Base-by-base conservation (phyloP, 2,329 filamentous ascomycete genomes). In the Herpotrichia juniperi region DNA sequence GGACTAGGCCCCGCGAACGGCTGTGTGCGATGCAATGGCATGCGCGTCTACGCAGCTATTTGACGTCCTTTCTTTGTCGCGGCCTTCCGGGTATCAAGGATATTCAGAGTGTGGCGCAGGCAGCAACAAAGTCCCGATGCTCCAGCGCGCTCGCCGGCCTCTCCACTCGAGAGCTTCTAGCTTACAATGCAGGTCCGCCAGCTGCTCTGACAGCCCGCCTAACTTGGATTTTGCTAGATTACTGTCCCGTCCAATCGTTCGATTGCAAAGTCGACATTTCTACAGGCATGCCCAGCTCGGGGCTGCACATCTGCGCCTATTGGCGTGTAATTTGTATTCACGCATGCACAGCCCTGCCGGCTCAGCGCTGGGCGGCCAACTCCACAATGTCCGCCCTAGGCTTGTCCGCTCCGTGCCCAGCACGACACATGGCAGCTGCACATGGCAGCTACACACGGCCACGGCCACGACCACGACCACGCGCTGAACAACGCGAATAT, bases 241-340 rank as follows among this genome's bases (percentile, higher is more conserved):
- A 58, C 55, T 45, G 39, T 50, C 9, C 11, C 12, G 19, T 31
- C 58, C 58, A 60, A 57, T 60, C n/a, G 44, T 45, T n/a, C n/a
- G n/a, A n/a, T n/a, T n/a, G n/a, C n/a, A n/a, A n/a, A n/a, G 6
- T 12, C 45, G 3, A 21, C n/a, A n/a, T n/a, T n/a, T n/a, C n/a
- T n/a, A n/a, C n/a, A 7, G 26, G 26, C 26, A 30, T 30, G 7
- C 26, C 26, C 26, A 30, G 26, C 14, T 26, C 17, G 28, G 9
- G 21, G 46, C 19, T 40, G 22, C 24, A 34, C 42, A 14, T 21
- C 28, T 31, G 48, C 48, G 42, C 42, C 42, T 46, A 40, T 42
- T 32, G 34, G 49, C 28, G 49, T 51, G 49, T 51, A 47, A 39
- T 32, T 51, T 14, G 21, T 37, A 8, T 19, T n/a, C 31, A 30